Evolutionary conservation across 495 filamentous ascomycete species (phyloP).

Genomic region (Penicillium subrubescens): DNA sequence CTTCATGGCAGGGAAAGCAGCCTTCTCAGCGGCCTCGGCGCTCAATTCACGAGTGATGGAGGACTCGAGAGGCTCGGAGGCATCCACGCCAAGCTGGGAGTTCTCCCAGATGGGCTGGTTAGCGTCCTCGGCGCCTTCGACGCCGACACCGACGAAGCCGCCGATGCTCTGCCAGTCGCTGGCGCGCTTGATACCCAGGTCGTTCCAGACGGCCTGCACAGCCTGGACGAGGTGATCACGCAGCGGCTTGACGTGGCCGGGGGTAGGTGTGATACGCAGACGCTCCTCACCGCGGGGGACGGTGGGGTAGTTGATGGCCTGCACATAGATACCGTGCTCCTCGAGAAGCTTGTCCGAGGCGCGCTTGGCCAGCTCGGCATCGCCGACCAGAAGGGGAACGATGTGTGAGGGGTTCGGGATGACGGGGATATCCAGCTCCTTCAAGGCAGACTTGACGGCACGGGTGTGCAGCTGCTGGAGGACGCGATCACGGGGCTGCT

Average conservation of each 20-base stretch:
- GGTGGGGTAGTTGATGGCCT: constrained; percentile 98
- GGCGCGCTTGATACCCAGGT: constrained; percentile 87
- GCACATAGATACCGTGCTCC: constrained; percentile 91
- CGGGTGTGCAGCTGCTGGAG: constrained; percentile 96
- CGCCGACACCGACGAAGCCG: constrained; percentile 91
- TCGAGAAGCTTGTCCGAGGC: constrained; percentile 87
- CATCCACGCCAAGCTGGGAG: constrained; percentile 73
- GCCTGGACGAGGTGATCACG: constrained; percentile 85
- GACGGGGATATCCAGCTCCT: constrained; percentile 84
- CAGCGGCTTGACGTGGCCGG: constrained; percentile 80
- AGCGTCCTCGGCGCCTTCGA: constrained; percentile 56
- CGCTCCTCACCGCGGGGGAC: constrained; percentile 96
- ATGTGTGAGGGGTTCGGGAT: constrained; percentile 98
- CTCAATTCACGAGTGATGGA: constrained; percentile 44
- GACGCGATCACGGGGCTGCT: constrained; percentile 75
- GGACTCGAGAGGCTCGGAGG: constrained; percentile 39
- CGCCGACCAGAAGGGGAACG: constrained; percentile 89
- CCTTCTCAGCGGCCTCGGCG: constrained; percentile 21
- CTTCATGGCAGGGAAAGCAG: constrained; percentile 29
- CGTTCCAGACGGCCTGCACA: constrained; percentile 81
- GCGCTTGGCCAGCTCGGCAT: constrained; percentile 88
- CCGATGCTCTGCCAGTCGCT: constrained; percentile 88
- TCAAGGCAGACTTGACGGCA: constrained; percentile 80
- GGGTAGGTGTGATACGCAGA: constrained; percentile 92
- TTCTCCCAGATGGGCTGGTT: constrained; percentile 83